Evolutionary conservation across 768 basidiomycete species (phyloP).

Genomic region (Serendipita sp.): DNA sequence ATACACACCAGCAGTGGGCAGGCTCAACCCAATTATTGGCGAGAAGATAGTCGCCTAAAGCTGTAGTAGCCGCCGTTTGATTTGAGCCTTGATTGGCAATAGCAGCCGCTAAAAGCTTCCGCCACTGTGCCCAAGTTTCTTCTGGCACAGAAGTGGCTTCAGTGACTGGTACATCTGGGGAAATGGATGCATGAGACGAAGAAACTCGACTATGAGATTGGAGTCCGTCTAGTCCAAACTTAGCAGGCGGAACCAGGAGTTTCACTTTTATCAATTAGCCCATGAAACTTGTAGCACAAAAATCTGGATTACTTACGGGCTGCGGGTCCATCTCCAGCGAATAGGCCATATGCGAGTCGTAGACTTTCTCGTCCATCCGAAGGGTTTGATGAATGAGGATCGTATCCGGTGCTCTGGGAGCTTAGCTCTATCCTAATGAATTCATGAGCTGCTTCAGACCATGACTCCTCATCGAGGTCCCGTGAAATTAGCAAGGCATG

Average conservation of each 20-base stretch:
- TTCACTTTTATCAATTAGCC: conserved; percentile 9
- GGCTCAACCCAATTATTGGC: conserved; percentile 64
- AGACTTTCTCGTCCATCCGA: conserved; percentile 52
- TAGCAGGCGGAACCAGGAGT: conserved; percentile 4
- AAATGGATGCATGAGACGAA: not conserved
- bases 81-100: conserved; percentile 48
- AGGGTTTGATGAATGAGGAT: conserved; percentile 14
- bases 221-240: conserved; percentile 66
- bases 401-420: conserved; percentile 14
- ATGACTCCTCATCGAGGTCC: conserved; percentile 81
- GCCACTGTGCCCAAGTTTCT: conserved; percentile 6
- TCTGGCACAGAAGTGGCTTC: conserved; percentile 24
- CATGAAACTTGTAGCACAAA: not conserved
- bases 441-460: conserved; percentile 79
- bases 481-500: conserved; percentile 93
- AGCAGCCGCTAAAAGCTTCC: not conserved
- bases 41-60: conserved; percentile 70
- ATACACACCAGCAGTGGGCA: conserved; percentile 76
- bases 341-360: conserved; percentile 65
- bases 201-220: conserved; percentile 27
- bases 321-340: conserved; percentile 66
- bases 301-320: conserved; percentile 36
- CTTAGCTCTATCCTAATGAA: conserved; percentile 67
- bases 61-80: conserved; percentile 57
- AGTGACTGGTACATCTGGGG: not conserved